Evolutionary conservation across 805 yeast species (phyloP), one percentile per base, ranked within the genome.

Genomic region (Spathaspora hagerdaliae): DNA sequence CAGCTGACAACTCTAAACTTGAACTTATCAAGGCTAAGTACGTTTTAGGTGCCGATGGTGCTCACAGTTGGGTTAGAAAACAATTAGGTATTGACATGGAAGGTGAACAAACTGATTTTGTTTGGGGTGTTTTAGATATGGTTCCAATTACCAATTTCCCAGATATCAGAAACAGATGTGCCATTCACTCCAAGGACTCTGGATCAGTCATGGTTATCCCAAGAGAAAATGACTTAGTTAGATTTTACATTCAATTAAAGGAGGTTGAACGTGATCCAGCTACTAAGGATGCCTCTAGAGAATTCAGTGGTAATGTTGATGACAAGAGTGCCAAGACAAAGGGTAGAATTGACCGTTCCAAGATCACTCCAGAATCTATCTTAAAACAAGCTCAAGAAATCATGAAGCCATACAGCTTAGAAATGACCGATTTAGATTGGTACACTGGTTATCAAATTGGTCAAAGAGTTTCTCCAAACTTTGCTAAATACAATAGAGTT

Each of bases 401-500:
- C 34, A 24, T 49, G 31, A 31, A 38, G 38, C 64, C 65, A 9
- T 59, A 51, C 41, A 44, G 46, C 11, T 48, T 63, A 39, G 64
- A 61, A 42, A 54, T 59, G 48, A 56, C 45, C 24, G 47, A 44
- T 27, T 42, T 63, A 41, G 53, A 55, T 44, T 62, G 67, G 66
- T 62, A 50, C 45, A 58, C 64, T n/a, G 63, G 63, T 14, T 62
- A 62, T 39, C 63, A 59, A 43, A 59, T 65, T 42, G 67, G 69
- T 13, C 70, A 65, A 46, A 45, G 70, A 38, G 60, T 58, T 24
- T 57, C 61, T 31, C 47, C 47, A 14, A 40, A 41, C 7, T 44
- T 44, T 36, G n/a, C 24, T 14, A 44, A 49, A 12, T 33, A 46
- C 39, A 54, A 56, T 44, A 48, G 98, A 51, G 77, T 91, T 27